phyloP scores from a whole-genome alignment of 2,329 filamentous ascomycete genomes.

The Penicillium fuscoglaucum region DNA sequence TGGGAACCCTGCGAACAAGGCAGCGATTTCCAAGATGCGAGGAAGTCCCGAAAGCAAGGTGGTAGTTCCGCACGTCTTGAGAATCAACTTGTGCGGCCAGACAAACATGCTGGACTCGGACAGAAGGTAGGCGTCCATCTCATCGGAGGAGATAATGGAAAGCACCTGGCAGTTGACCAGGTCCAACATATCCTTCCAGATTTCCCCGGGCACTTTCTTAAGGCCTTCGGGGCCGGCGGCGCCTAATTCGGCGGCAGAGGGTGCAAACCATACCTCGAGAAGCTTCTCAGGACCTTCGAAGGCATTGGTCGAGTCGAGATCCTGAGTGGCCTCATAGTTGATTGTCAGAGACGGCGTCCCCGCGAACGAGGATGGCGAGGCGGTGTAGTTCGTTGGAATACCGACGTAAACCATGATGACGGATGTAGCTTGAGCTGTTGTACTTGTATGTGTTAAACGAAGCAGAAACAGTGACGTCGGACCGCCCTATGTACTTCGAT shows the following conservation, averaged over 20 bases:
- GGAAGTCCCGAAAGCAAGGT: slow-evolving; percentile 87
- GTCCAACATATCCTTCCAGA: slow-evolving; percentile 96
- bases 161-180: slow-evolving; percentile 98
- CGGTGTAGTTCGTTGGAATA: slow-evolving; percentile 77
- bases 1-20: slow-evolving; percentile 83
- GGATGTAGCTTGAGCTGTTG: slow-evolving; percentile 24
- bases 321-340: slow-evolving; percentile 90
- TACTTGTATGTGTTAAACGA: slow-evolving; percentile 16
- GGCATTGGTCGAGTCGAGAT: slow-evolving; percentile 91
- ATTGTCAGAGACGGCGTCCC: slow-evolving; percentile 90
- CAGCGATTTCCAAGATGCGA: slow-evolving; percentile 89
- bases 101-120: slow-evolving; percentile 99
- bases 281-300: slow-evolving; percentile 99
- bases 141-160: slow-evolving; percentile 87
- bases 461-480: slow-evolving; percentile 22
- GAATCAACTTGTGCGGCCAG: slow-evolving; percentile 97
- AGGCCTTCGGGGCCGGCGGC: slow-evolving; percentile 72
- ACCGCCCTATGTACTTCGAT: slow-evolving; percentile 26
- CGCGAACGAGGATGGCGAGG: slow-evolving; percentile 73
- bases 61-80: slow-evolving; percentile 98
- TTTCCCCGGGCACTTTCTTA: slow-evolving; percentile 79
- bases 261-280: slow-evolving; percentile 96
- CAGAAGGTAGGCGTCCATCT: slow-evolving; percentile 92
- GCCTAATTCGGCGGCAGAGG: slow-evolving; percentile 68
- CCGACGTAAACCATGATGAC: slow-evolving; percentile 74